Percentiles rank a stretch among this genome's conserved stretches.
Conservation (phyloP, 139 green algal genomes). For the Yamagishiella unicocca region DNA sequence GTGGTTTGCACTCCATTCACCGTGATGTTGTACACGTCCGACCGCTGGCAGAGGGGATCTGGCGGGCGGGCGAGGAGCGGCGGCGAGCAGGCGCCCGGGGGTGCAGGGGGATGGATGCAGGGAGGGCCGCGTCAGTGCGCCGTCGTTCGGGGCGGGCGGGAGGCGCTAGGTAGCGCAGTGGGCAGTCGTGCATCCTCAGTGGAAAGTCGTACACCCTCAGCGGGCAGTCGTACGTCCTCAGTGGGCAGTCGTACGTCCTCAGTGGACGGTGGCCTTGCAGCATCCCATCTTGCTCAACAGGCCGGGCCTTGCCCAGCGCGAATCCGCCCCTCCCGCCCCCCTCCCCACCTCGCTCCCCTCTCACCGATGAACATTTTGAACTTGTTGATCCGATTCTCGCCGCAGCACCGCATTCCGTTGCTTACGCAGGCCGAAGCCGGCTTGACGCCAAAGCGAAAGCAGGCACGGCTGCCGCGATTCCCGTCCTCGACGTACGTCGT, state of each 20-base stretch:
- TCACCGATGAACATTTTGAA: constrained; percentile 44
- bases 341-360: no score
- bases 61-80: not conserved
- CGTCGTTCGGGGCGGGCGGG: no score
- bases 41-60: not conserved
- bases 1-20: not conserved
- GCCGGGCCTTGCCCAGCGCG: not conserved
- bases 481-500: constrained; percentile 15
- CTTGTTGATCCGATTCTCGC: constrained; percentile 24
- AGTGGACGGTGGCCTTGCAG: not conserved
- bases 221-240: not conserved
- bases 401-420: constrained; percentile 23
- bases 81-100: no score
- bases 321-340: not conserved
- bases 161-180: no score
- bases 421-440: not conserved
- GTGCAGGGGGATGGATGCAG: no score
- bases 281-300: not conserved
- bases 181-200: not conserved
- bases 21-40: constrained; percentile 28
- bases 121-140: no score
- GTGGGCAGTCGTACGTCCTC: not conserved
- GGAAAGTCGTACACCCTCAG: not conserved
- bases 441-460: constrained; percentile 22
- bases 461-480: not conserved